Conservation (phyloP, 2,329 filamentous ascomycete genomes). For the Phyllosticta capitalensis region DNA sequence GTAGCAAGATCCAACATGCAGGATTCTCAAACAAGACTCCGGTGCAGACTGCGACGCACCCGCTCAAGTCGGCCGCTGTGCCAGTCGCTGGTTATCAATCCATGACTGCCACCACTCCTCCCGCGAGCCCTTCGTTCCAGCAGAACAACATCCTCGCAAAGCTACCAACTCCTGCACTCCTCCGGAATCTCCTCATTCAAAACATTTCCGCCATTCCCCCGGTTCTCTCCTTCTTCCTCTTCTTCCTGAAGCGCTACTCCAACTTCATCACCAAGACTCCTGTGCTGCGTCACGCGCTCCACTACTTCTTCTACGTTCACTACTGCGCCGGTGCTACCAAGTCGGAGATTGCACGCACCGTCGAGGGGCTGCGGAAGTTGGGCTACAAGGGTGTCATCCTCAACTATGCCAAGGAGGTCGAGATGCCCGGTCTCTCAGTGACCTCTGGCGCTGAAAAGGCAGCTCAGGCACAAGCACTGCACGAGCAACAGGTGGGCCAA, state of each 20-base stretch:
- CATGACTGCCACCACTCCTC: not conserved
- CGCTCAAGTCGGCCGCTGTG: constrained; percentile 2
- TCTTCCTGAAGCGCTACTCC: constrained; percentile 6
- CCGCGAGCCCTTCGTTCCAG: not conserved
- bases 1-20: not conserved
- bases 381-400: constrained; percentile 80
- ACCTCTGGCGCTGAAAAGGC: constrained; percentile 1
- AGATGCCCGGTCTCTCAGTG: constrained; percentile 15
- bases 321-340: constrained; percentile 78
- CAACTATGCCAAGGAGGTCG: constrained; percentile 67
- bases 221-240: constrained; percentile 10
- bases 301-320: constrained; percentile 78
- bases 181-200: constrained; percentile 10
- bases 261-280: constrained; percentile 24
- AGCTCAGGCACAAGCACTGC: constrained; percentile 1
- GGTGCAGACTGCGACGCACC: not conserved
- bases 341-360: constrained; percentile 52
- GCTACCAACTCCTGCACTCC: constrained; percentile 7
- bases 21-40: not conserved
- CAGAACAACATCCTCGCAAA: constrained; percentile 1
- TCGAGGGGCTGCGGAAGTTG: constrained; percentile 55
- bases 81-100: not conserved
- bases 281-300: constrained; percentile 60
- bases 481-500: constrained; percentile 53
- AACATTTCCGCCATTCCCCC: constrained; percentile 6